Conservation (phyloP, 192 early-diverging fungal species). For the Backusella psychrophila region DNA sequence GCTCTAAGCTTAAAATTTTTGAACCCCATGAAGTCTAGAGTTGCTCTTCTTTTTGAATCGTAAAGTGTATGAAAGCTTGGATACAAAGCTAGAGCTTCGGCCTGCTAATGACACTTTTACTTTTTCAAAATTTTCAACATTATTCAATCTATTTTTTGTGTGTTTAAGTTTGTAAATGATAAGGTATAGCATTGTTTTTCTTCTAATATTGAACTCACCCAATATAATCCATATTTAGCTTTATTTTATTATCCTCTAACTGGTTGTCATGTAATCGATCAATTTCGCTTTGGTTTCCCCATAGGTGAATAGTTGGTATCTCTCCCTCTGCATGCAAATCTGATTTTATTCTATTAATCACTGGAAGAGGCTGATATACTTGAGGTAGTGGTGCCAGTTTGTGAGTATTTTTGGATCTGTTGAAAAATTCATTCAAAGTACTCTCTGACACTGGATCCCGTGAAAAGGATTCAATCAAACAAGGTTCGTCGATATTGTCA, state of each 20-base stretch:
- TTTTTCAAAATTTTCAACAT: not conserved
- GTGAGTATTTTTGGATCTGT: constrained; percentile 6
- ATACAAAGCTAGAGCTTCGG: not conserved
- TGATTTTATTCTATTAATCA: not conserved
- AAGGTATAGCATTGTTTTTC: not conserved
- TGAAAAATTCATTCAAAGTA: constrained; percentile 15
- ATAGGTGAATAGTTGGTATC: constrained; percentile 9
- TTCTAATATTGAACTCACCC: not conserved
- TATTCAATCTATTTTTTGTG: not conserved
- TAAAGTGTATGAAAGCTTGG: not conserved
- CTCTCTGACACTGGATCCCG: not conserved
- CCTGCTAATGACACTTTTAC: not conserved
- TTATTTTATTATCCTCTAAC: not conserved
- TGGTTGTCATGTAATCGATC: not conserved
- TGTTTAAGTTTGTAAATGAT: no score
- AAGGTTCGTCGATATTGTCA: not conserved
- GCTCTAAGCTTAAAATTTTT: constrained; percentile 2
- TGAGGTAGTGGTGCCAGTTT: not conserved
- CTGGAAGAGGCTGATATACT: not conserved
- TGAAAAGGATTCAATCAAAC: not conserved
- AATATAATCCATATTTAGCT: constrained; percentile 6
- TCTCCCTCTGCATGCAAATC: not conserved
- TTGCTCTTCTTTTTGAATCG: not conserved
- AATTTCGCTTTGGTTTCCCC: not conserved
- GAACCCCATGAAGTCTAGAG: not conserved